Evolutionary conservation across 345 rosid genomes (phyloP).

Genomic region (Sisymbrium irio): DNA sequence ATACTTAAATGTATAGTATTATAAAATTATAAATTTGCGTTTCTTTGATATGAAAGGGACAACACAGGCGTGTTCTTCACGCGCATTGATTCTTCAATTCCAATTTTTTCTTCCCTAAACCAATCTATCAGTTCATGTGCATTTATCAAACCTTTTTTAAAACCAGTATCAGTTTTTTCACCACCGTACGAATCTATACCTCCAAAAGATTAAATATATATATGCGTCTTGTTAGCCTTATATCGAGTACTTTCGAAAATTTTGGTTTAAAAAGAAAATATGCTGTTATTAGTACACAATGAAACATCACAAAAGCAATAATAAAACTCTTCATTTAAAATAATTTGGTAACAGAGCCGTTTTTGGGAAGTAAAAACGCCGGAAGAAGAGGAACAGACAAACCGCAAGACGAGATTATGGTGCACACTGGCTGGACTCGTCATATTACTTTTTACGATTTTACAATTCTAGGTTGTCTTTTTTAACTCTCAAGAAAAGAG

Average conservation of each 20-base stretch:
- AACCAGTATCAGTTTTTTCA: neutral
- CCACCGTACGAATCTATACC: neutral
- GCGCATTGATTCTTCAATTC: conserved; percentile 4
- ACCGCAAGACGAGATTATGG: conserved; percentile 12
- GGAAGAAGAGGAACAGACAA: conserved; percentile 23
- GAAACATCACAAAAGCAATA: neutral
- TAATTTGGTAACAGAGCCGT: neutral
- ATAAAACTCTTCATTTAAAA: neutral
- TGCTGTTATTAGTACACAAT: neutral
- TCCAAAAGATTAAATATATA: neutral
- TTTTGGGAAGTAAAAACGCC: conserved; percentile 18
- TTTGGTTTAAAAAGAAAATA: neutral
- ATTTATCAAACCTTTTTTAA: neutral
- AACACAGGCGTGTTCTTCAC: conserved; percentile 20
- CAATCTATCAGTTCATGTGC: conserved; percentile 8
- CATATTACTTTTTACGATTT: neutral
- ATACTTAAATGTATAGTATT: neutral
- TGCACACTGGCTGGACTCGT: neutral
- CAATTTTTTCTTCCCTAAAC: neutral
- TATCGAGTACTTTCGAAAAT: neutral
- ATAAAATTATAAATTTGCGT: neutral
- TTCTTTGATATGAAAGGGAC: conserved; percentile 26
- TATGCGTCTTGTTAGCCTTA: neutral
- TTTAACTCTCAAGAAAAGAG: neutral
- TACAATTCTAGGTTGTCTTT: neutral